Base-by-base conservation (phyloP, 495 filamentous ascomycete species). In the Hamigera avellanea region DNA sequence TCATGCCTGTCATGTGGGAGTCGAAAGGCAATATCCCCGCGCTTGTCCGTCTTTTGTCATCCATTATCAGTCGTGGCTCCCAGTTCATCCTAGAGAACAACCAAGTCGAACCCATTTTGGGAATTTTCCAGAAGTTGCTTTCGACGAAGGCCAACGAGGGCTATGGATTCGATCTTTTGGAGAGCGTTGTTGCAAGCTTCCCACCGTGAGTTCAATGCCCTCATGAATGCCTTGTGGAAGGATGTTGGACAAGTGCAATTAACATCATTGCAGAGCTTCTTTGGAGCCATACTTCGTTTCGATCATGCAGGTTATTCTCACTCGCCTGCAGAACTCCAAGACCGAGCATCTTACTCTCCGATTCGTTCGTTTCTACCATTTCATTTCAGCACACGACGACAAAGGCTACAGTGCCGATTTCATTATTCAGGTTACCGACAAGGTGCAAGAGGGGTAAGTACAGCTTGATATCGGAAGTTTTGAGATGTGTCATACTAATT, bases 11-110 rank as follows among this genome's bases (percentile, higher is more conserved):
- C 2, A 68, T 84, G 37, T 99, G 93, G 93, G 83, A 93, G 36
- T 81, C 80, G 0, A 80, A 77, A 42, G 93, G 93, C 54, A 96
- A 95, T 49, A 79, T 93, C 4, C 93, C 93, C 4, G 89, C 88
- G 5, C 73, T 95, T 36, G 78, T 85, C 34, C 77, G 88, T 16
- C 67, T 96, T 33, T 61, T 99, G n/a, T 73, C 78, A 8, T 78
- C 86, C 2, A 78, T 94, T 43, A 81, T 95, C 46, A 72, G 81
- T 9, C 83, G 84, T 41, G 81, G 75, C 8, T 72, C 80, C 7
- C 56, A 73, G 25, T 69, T 72, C 33, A 86, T 98, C 44, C 56
- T 82, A 6, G 68, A 73, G 31, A 78, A 81, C 48, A 80, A 86
- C 45, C 81, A 86, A 50, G 52, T 94, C 35, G 82, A 86, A 47